A percentile compares a stretch with the other conserved stretches of the same genome.
phyloP scores from a whole-genome alignment of 768 basidiomycete genomes.

The Tremella fuciformis region DNA sequence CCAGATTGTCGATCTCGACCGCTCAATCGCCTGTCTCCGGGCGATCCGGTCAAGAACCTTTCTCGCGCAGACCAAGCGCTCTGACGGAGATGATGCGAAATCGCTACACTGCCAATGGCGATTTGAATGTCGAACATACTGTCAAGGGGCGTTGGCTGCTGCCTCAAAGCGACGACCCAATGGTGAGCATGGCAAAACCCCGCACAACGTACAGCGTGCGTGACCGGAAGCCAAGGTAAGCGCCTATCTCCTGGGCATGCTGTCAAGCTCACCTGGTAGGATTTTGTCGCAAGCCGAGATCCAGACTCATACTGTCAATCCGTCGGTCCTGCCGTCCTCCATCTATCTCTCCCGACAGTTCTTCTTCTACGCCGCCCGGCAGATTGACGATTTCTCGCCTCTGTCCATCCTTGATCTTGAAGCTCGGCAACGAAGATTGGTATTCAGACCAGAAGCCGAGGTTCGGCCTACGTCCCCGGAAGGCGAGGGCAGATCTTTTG shows the following conservation, averaged over 20 bases:
- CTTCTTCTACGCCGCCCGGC: constrained; percentile 69
- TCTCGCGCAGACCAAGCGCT: constrained; percentile 28
- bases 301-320: constrained; percentile 63
- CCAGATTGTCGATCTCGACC: constrained; percentile 17
- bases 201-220: neutral
- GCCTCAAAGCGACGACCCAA: constrained; percentile 11
- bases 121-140: constrained; percentile 13
- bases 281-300: constrained; percentile 76
- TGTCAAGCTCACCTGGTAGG: constrained; percentile 4
- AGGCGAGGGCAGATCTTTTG: constrained; percentile 57
- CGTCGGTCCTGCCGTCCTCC: constrained; percentile 64
- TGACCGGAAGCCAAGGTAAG: neutral
- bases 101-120: constrained; percentile 6
- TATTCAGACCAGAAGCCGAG: constrained; percentile 70
- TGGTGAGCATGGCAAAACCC: neutral
- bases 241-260: neutral
- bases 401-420: constrained; percentile 62
- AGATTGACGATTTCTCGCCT: constrained; percentile 68
- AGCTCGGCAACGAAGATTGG: constrained; percentile 63
- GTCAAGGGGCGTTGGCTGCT: constrained; percentile 30
- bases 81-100: constrained; percentile 44
- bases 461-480: constrained; percentile 54
- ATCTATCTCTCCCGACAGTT: constrained; percentile 85
- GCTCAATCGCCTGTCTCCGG: neutral
- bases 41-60: neutral